Base-by-base conservation (phyloP, 257 asterid species). In the Schizonepeta tenuifolia region DNA sequence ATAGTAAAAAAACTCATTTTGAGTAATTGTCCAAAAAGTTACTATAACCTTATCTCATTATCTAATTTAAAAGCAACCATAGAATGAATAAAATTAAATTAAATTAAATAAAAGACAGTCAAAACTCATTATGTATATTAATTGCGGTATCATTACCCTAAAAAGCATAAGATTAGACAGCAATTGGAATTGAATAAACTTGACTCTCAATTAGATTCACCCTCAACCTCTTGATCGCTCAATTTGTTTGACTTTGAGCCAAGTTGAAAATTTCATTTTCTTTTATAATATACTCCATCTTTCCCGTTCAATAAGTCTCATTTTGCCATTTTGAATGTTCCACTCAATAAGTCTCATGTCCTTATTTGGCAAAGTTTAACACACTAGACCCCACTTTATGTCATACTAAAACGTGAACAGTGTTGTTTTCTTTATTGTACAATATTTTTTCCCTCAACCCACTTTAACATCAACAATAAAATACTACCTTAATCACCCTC, bases 81-180 rank as follows among this genome's bases (percentile, higher is more conserved):
- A 5, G 3, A 28, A 53, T 20, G 21, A 21, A 10, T 18, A 18
- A 9, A 20, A 20, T 4, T 15, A 18, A 22, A 7, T 0, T 14
- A 17, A 43, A 7, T n/a, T 6, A 50, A 21, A 20, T 1, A 15
- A 18, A 22, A 7, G 0, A 10, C n/a, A 33, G 11, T 9, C 15
- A 44, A 44, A 65, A 54, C 56, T 50, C 38, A 50, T 53, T 9
- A 28, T 38, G 24, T 61, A 35, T 14, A 28, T 38, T 53, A 62
- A 36, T 33, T 60, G 18, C 9, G 38, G 26, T 54, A 28, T 56
- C 68, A 65, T 12, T 53, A 75, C 41, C 71, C 22, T n/a, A 67
- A 66, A 61, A 44, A 54, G 79, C 36, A 60, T 17, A 18, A 28
- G 70, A 60, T 50, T 35, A 24, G 75, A 49, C 67, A 26, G 22